Evolutionary conservation across 169 alveolate genomes (phyloP).

Genomic region (Plasmodium inui): DNA sequence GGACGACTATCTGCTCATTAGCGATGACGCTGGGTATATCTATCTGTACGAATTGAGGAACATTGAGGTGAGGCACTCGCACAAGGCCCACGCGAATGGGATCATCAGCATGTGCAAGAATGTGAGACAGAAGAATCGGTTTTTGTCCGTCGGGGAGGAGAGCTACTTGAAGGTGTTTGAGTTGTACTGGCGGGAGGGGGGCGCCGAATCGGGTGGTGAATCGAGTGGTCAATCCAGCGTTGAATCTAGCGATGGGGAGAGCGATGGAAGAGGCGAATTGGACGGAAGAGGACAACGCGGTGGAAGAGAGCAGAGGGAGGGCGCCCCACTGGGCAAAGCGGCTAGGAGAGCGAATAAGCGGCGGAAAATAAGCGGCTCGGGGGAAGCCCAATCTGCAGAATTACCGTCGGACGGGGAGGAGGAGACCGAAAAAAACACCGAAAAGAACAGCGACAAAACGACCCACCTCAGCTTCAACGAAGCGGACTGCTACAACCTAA

Average conservation of each 20-base stretch:
- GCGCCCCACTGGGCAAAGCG: background rate
- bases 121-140: slow-evolving; percentile 62
- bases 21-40: slow-evolving; percentile 77
- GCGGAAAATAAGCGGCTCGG: background rate
- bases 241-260: background rate
- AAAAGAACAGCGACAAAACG: no score
- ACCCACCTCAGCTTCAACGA: slow-evolving; percentile 48
- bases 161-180: slow-evolving; percentile 78
- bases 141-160: slow-evolving; percentile 84
- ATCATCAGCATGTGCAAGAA: slow-evolving; percentile 69
- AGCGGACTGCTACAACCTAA: slow-evolving; percentile 19
- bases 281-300: background rate
- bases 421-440: no score
- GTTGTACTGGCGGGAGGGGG: slow-evolving; percentile 25
- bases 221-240: background rate
- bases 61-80: slow-evolving; percentile 71
- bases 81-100: slow-evolving; percentile 78
- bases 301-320: background rate
- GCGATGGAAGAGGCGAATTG: background rate
- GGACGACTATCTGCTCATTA: slow-evolving; percentile 75
- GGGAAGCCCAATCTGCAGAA: background rate
- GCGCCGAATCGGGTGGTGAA: background rate
- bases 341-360: background rate
- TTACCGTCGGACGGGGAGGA: background rate
- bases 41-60: slow-evolving; percentile 77